Base-by-base conservation (phyloP, 1,284 basidiomycete genomes). In the Xerocomus amazonicus region DNA sequence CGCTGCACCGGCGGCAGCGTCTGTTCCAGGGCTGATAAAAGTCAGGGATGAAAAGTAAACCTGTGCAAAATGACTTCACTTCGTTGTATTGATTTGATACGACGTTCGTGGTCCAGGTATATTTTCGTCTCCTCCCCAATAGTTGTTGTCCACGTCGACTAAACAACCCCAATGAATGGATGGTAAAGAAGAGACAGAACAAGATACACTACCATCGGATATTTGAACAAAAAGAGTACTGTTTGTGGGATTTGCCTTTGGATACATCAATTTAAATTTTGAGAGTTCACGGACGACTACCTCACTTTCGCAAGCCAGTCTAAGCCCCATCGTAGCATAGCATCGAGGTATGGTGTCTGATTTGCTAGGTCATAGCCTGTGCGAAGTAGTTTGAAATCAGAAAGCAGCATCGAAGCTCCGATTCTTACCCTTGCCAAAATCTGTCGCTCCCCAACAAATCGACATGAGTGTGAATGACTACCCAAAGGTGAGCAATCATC, bases 281-380 rank as follows among this genome's bases (percentile, higher is more conserved):
- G 14, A 40, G 40, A 40, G 45, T 16, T 23, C 9, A 28, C 45
- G 29, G 32, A 38, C 14, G 51, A 12, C 12, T 19, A 16, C 57
- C 72, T 56, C 52, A 87, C 90, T 73, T 90, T 92, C 45, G 93
- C 88, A 40, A 96, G 72, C 91, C 92, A 97, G 69, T 93, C 89
- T 41, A 92, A 79, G 27, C 92, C 88, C 89, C 90, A 95, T 51
- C 93, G 81, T 41, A 94, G 69, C 73, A 87, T 91, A 52, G 82
- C 80, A 60, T 96, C 93, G 19, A 96, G 81, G 66, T 96, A 96
- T 2, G 83, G 79, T 1, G 92, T 92, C 68, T 96, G 93, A 47
- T 87, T 87, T 40, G 89, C 81, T 39, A 82, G 58, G 52, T 91
- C 88, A 64, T 92, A 96, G 4, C 88, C 93, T 81, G 55, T 23